Base-by-base conservation (phyloP, 805 yeast genomes). In the Metschnikowia chrysomelidarum region DNA sequence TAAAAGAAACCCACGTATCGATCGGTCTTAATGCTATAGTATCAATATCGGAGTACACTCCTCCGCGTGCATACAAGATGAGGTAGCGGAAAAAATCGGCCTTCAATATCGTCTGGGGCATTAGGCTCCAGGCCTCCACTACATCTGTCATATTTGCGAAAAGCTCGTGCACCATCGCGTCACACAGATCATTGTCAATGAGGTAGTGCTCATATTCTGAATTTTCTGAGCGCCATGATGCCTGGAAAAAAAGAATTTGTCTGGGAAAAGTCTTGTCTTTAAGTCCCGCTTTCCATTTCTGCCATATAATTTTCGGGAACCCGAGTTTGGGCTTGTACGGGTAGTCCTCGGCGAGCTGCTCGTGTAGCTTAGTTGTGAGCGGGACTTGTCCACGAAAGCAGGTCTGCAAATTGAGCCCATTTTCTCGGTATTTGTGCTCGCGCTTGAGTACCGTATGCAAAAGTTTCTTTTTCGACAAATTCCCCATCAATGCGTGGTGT, bases 51-150 rank as follows among this genome's bases (percentile, higher is more conserved):
- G 89, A 83, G 54, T 82, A 84, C 15, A 82, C 81, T 36, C 94
- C 94, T 38, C 94, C 94, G 48, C 79, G 76, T 9, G 89, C 87
- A 38, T 71, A 73, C 15, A 84, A 57, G 30, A 84, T 75, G 51
- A 84, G 61, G 51, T 82, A 84, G 44, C 87, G 69, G 69, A 82
- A 83, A 56, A 91, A 91, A 60, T 93, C 98, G 0, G 97, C 98
- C 56, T 84, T 84, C 40, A 93, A 63, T 38, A 93, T 89, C 22
- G 74, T 73, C 50, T 76, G 79, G 2, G 98, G 98, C 75, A 93
- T 63, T 19, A 76, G 46, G 13, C 75, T 62, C 64, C 82, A 93
- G 0, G 97, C 96, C 43, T 71, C 69, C 1, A 78, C 66, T 4
- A 93, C 87, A 26, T 77, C 77, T 1, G 98, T 97, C 0, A 84